These are phyloP conservation scores for Nemania sp. DNA, from an alignment of 2,329 filamentous ascomycete species.

Conservation along the genomic window DNA sequence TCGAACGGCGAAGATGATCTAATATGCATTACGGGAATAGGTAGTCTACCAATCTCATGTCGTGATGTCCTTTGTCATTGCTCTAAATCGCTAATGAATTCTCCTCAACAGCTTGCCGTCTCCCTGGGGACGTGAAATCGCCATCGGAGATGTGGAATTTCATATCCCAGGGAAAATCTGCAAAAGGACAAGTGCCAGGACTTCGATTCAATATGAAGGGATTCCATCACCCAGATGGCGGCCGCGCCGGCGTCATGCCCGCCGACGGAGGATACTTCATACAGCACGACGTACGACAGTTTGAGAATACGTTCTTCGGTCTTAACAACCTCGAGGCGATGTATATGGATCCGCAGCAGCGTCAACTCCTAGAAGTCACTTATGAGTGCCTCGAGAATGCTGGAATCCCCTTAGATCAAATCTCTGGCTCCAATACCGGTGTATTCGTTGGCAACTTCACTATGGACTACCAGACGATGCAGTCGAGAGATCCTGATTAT, in stretches of 20 bases:
- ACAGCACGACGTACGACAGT: slow-evolving; percentile 18
- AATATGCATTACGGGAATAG: no score
- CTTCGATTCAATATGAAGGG: slow-evolving; percentile 22
- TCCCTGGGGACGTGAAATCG: slow-evolving; percentile 16
- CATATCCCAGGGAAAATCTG: slow-evolving; percentile 12
- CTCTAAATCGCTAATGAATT: background rate
- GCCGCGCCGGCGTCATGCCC: slow-evolving; percentile 3
- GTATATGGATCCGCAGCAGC: slow-evolving; percentile 40
- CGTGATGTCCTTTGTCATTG: no score
- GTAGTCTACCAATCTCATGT: no score
- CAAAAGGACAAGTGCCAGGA: slow-evolving; percentile 8
- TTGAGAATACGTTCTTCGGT: slow-evolving; percentile 24
- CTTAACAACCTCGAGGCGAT: slow-evolving; percentile 22
- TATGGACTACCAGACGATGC: slow-evolving; percentile 27
- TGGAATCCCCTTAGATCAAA: slow-evolving; percentile 19
- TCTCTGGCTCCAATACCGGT: slow-evolving; percentile 22
- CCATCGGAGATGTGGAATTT: slow-evolving; percentile 22
- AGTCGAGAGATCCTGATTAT: slow-evolving; percentile 31
- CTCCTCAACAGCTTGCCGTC: slow-evolving; percentile 18
- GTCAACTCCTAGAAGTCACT: slow-evolving; percentile 41
- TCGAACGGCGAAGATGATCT: no score
- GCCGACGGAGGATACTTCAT: slow-evolving; percentile 33
- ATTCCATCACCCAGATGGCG: slow-evolving; percentile 20
- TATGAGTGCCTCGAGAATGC: slow-evolving; percentile 38
- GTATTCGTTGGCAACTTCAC: slow-evolving; percentile 38